Percentiles rank a stretch among this genome's conserved stretches.
Evolutionary conservation across 139 green algal species (phyloP).

Genomic region (Chlorella sorokiniana): DNA sequence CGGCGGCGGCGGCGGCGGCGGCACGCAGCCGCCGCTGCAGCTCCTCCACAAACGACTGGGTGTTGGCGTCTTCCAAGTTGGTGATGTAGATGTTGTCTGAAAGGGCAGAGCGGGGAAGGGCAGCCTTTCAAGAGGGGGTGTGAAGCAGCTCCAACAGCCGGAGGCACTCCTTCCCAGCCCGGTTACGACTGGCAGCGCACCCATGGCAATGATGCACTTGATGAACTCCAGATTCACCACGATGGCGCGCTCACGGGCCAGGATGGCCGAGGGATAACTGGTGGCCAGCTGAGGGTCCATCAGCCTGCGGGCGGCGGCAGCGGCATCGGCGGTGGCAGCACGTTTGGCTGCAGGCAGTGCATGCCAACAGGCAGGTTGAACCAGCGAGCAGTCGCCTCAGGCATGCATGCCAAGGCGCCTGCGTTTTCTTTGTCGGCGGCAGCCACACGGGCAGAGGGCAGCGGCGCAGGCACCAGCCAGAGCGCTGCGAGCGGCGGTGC

Average conservation of each 20-base stretch:
- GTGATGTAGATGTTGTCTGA: slow-evolving; percentile 48
- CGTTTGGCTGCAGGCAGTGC: neutral
- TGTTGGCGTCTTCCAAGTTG: slow-evolving; percentile 43
- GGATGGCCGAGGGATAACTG: slow-evolving; percentile 57
- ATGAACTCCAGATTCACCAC: slow-evolving; percentile 57
- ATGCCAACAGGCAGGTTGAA: neutral
- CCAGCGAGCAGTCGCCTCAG: too few species aligned
- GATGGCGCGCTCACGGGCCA: slow-evolving; percentile 46
- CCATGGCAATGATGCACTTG: slow-evolving; percentile 47
- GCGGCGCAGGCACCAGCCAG: too few species aligned
- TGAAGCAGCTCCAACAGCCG: neutral
- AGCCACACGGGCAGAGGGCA: too few species aligned
- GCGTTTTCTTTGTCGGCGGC: too few species aligned
- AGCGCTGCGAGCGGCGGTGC: too few species aligned
- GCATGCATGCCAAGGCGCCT: too few species aligned
- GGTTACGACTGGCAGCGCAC: neutral
- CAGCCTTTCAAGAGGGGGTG: neutral
- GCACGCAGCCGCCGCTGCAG: slow-evolving; percentile 36
- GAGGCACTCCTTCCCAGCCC: neutral
- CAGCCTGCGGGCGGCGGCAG: slow-evolving; percentile 27
- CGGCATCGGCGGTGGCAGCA: neutral
- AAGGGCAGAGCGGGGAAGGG: neutral
- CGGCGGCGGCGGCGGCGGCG: neutral
- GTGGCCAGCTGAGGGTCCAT: slow-evolving; percentile 51
- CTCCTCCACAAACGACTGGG: slow-evolving; percentile 37